These are phyloP conservation scores for Russula lepida DNA, from an alignment of 768 basidiomycete species.

Conservation along the genomic window DNA sequence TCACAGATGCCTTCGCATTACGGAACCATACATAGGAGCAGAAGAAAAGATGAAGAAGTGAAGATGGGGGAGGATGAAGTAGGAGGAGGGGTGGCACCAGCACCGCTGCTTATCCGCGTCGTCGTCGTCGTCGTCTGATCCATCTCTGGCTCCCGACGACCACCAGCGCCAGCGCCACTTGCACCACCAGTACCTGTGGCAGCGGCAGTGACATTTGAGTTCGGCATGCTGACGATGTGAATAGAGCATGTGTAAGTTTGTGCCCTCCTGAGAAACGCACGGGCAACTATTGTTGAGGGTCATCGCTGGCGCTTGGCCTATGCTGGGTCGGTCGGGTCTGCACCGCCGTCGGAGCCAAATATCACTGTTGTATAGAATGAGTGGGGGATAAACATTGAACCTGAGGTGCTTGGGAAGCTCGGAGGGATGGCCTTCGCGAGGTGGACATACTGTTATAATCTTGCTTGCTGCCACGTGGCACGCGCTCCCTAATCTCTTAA, in stretches of 20 bases:
- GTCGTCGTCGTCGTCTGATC: conserved; percentile 34
- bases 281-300: conserved; percentile 4
- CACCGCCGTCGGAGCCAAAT: conserved; percentile 14
- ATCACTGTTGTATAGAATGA: conserved; percentile 39
- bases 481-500: no score
- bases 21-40: no score
- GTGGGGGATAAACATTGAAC: no score
- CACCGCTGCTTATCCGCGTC: conserved; percentile 33
- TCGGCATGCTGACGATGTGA: conserved; percentile 68
- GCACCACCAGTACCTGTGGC: background rate
- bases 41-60: conserved; percentile 18
- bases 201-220: conserved; percentile 21
- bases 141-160: conserved; percentile 40
- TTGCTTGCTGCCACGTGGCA: no score
- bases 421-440: no score
- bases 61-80: background rate
- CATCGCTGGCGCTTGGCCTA: background rate
- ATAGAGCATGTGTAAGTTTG: conserved; percentile 70
- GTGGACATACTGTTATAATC: no score
- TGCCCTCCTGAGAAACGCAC: conserved; percentile 49
- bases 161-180: no score
- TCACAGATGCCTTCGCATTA: no score
- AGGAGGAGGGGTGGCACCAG: no score
- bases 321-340: conserved; percentile 6
- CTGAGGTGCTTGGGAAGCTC: no score